Conservation (phyloP, 495 filamentous ascomycete species). For the Terfezia boudieri region DNA sequence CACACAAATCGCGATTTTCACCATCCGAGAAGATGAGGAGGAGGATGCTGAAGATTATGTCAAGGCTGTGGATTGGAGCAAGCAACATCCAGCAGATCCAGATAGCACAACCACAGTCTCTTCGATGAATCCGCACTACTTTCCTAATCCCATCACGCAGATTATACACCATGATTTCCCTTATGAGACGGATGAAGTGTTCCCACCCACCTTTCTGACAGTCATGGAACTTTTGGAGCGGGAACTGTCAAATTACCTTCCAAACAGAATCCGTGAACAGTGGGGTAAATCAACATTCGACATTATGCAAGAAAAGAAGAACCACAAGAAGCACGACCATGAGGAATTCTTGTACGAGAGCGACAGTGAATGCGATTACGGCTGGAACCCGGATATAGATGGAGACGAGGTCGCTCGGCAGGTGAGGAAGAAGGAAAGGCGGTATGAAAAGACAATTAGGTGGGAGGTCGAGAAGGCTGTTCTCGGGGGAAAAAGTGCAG, state of each 20-base stretch:
- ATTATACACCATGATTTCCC: neutral
- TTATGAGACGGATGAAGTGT: neutral
- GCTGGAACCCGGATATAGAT: neutral
- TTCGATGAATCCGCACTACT: neutral
- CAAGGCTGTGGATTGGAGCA: neutral
- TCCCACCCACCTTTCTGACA: neutral
- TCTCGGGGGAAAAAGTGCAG: neutral
- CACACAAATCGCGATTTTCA: slow-evolving; percentile 15
- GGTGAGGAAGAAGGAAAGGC: neutral
- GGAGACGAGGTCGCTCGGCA: neutral
- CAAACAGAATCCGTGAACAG: neutral
- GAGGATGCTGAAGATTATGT: neutral
- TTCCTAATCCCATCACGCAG: neutral
- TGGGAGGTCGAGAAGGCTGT: neutral
- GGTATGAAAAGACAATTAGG: neutral
- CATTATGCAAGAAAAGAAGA: neutral
- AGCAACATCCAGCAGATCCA: neutral
- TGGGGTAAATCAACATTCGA: neutral
- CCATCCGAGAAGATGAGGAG: slow-evolving; percentile 2
- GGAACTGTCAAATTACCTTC: neutral
- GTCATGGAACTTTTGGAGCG: neutral
- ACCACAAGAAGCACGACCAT: neutral
- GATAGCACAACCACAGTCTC: neutral
- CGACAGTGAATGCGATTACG: neutral
- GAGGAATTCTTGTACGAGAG: neutral